Evolutionary conservation across 2,329 filamentous ascomycete species (phyloP).

Genomic region (Colletotrichum somersetense): DNA sequence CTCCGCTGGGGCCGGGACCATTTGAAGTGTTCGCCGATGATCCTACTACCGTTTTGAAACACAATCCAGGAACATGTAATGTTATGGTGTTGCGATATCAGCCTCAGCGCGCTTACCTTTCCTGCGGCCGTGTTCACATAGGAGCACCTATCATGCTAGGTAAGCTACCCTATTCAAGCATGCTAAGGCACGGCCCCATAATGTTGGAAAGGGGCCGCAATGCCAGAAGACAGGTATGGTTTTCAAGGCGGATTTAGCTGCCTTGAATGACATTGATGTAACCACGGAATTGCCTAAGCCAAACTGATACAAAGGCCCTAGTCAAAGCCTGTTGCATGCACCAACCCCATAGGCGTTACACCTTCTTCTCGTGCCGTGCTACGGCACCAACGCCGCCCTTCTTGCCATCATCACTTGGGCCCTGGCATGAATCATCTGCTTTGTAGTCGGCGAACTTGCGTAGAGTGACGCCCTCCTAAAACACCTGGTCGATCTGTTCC

Average conservation of each 20-base stretch:
- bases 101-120: background rate
- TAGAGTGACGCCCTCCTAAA: slow-evolving; percentile 41
- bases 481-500: slow-evolving; percentile 44
- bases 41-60: background rate
- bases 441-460: slow-evolving; percentile 43
- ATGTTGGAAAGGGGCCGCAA: background rate
- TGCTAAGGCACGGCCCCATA: background rate
- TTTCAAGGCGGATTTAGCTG: background rate
- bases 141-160: background rate
- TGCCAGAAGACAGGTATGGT: background rate
- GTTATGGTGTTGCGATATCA: background rate
- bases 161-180: too few relatives aligned
- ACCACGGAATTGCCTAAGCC: background rate
- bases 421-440: slow-evolving; percentile 12
- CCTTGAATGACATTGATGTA: background rate
- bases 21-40: too few relatives aligned
- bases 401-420: background rate
- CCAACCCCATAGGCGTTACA: slow-evolving; percentile 5
- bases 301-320: background rate
- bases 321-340: background rate
- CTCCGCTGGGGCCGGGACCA: background rate
- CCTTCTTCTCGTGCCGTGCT: slow-evolving; percentile 28
- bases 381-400: slow-evolving; percentile 18
- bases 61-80: background rate
- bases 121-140: background rate